Base-by-base conservation (phyloP, 257 asterid genomes). In the Solanum medicagineum region DNA sequence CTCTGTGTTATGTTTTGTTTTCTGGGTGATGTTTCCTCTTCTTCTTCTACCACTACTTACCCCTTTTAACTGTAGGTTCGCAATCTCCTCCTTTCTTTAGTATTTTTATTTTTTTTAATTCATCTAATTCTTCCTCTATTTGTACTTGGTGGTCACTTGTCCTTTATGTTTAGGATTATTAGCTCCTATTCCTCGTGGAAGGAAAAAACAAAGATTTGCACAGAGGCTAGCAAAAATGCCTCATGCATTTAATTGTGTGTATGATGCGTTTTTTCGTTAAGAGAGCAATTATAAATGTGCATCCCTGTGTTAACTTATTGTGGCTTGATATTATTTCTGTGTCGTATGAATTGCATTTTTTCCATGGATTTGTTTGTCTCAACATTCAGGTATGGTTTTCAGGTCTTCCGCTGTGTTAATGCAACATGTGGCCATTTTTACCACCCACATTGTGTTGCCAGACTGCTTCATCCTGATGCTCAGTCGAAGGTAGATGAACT, bases 401-500 rank as follows among this genome's bases (percentile, higher is more conserved):
- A 95, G 99, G 98, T 97, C 66, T 95, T 95, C 86, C 94, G 93
- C 83, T 97, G 99, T 88, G 93, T 90, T 77, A 92, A 90, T 89
- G 98, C 97, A 65, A 93, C 98, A 59, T 97, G 99, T 57, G 98
- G 99, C 54, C 91, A 88, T 89, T 97, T 94, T 85, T 97, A 95
- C 89, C 99, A 97, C 87, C 97, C 98, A 69, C 79, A 51, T 51
- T 97, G 99, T 89, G 97, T 92, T 63, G 97, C 98, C 13, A 90
- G 88, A 85, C 94, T 93, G 85, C 93, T 92, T 59, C 90, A 88
- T 86, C 94, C 91, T 44, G 91, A 87, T 85, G 79, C 88, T 89
- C 89, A 85, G 69, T 88, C 89, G 26, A 92, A 93, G 75, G 86
- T 91, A 29, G 92, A 88, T 85, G 93, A 91, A 84, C 89, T 88